These are phyloP conservation scores for Ustilago vetiveriae DNA, from an alignment of 1,284 basidiomycete genomes.

Conservation along the genomic window DNA sequence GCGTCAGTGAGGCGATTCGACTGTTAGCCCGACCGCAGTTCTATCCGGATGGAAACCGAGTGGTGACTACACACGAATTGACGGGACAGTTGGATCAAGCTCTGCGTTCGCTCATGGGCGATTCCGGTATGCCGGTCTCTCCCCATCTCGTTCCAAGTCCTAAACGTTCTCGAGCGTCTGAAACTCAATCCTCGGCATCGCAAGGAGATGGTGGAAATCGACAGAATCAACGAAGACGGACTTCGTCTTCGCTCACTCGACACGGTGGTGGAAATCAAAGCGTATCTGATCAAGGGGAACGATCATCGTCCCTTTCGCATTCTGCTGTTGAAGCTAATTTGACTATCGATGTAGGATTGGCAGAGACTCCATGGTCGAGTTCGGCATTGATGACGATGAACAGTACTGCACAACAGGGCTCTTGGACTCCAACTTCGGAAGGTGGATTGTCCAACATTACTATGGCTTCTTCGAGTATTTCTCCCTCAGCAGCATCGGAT, in stretches of 20 bases:
- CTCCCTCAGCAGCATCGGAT: constrained; percentile 4
- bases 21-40: constrained; percentile 29
- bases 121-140: constrained; percentile 12
- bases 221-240: constrained; percentile 18
- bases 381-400: not conserved
- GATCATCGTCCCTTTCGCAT: not conserved
- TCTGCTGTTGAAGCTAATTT: not conserved
- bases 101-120: constrained; percentile 25
- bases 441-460: constrained; percentile 16
- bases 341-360: constrained; percentile 14
- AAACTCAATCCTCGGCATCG: too few species aligned
- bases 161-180: constrained; percentile 16
- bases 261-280: not conserved
- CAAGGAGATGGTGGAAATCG: not conserved
- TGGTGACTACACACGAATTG: constrained; percentile 16
- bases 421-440: constrained; percentile 21
- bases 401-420: not conserved
- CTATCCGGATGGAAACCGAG: constrained; percentile 34
- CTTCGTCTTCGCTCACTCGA: too few species aligned
- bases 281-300: too few species aligned
- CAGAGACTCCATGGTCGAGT: constrained; percentile 15
- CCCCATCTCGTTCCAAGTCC: constrained; percentile 1
- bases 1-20: constrained; percentile 15
- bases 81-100: constrained; percentile 28
- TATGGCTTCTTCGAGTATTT: constrained; percentile 19